Evolutionary conservation across 139 green algal genomes (phyloP).

Genomic region (Edaphochlamys debaryana): DNA sequence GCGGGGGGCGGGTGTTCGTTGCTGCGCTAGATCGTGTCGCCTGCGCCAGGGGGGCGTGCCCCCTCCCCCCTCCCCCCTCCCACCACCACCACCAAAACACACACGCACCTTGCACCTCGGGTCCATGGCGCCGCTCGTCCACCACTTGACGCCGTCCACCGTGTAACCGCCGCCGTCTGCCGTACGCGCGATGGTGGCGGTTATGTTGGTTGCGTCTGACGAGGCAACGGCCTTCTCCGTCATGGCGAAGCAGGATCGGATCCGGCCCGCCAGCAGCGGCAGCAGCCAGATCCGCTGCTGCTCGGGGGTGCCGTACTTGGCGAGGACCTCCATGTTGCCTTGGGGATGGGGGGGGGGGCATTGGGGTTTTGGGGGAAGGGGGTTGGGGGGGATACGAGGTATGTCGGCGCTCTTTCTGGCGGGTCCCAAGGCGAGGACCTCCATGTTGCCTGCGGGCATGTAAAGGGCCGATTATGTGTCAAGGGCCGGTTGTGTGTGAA

Average conservation of each 20-base stretch:
- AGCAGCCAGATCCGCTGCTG: constrained; percentile 94
- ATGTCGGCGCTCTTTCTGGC: no score
- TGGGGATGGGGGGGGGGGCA: not conserved
- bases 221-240: constrained; percentile 97
- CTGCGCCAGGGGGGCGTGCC: no score
- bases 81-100: no score
- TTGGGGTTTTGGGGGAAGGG: no score
- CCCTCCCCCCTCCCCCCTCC: no score
- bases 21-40: no score
- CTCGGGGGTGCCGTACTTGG: constrained; percentile 82
- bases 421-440: no score
- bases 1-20: no score
- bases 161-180: constrained; percentile 50
- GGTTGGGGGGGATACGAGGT: constrained; percentile 3
- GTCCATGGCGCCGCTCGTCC: constrained; percentile 89
- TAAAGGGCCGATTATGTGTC: no score
- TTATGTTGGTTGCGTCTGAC: constrained; percentile 97
- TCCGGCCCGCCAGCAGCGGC: constrained; percentile 90
- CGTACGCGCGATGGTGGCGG: constrained; percentile 46
- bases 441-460: no score
- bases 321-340: constrained; percentile 98
- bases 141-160: constrained; percentile 96
- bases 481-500: no score
- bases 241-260: constrained; percentile 98
- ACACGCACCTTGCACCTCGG: constrained; percentile 73